Evolutionary conservation across 2,329 filamentous ascomycete genomes (phyloP), one percentile per base, ranked within the genome.

Genomic region (Stemphylium lycopersici): DNA sequence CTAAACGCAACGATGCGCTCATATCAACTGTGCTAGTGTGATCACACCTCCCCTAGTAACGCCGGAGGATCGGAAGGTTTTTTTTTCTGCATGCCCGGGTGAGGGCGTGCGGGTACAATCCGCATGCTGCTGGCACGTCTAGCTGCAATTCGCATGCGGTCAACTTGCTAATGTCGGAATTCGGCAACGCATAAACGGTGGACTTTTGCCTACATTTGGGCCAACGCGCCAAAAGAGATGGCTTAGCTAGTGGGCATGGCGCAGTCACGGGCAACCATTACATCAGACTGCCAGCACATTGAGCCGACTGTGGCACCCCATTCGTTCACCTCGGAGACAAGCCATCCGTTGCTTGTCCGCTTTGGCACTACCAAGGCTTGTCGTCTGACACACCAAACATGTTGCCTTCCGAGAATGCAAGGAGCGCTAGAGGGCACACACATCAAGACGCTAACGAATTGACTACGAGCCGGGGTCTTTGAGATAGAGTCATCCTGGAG

Each of bases 361-460:
- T 24, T 24, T 7, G 22, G 34, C 13, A 13, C 20, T 34, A 45
- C 31, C 13, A n/a, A n/a, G 31, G 13, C 15, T 22, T 3, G 24
- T 34, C 43, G 13, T 37, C 31, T 45, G 43, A 45, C 43, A 45
- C 22, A 24, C 22, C 31, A 45, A 22, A 45, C 32, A 45, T n/a
- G 18, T n/a, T 36, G 13, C 18, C 22, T 22, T 15, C 20, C 18
- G 43, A 36, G 6, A 36, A 36, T n/a, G 20, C 22, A 24, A 24
- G 22, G 22, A 24, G 22, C 22, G 22, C 22, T 24, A 24, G 22
- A 24, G 22, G 6, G 22, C 22, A 24, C 22, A 24, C 22, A 6
- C 22, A 24, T 24, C 6, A 24, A 24, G 22, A 6, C 3, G 22
- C 22, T 24, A 24, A 24, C 3, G 22, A 5, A 24, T 24, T 24